These are phyloP conservation scores for Isatis lusitanica DNA, from an alignment of 441 rosid genomes.

Conservation along the genomic window DNA sequence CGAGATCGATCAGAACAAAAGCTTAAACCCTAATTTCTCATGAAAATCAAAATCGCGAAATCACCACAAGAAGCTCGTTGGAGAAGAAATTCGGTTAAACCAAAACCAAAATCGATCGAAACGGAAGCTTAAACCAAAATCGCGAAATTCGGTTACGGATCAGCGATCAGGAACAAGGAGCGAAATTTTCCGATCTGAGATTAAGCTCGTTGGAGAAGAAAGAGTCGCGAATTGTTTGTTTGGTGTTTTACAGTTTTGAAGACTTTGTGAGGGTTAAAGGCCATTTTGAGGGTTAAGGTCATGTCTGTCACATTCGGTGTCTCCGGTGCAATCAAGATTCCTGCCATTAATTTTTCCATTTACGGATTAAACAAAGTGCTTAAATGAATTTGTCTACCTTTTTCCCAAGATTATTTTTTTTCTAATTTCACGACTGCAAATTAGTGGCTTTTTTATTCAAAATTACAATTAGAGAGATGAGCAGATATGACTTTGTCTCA, in stretches of 20 bases:
- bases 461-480: too few relatives aligned
- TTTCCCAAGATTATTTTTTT: too few relatives aligned
- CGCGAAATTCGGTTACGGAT: not conserved
- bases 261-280: not conserved
- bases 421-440: too few relatives aligned
- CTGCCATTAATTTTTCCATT: not conserved
- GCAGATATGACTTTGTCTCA: too few relatives aligned
- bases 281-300: not conserved
- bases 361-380: not conserved
- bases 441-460: too few relatives aligned
- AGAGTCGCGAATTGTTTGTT: conserved; percentile 8
- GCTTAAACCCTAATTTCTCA: conserved; percentile 49
- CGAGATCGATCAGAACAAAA: conserved; percentile 20
- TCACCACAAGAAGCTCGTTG: too few relatives aligned
- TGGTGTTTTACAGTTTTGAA: not conserved
- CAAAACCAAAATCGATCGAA: too few relatives aligned
- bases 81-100: too few relatives aligned
- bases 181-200: not conserved
- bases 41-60: too few relatives aligned
- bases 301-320: conserved; percentile 2
- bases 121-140: too few relatives aligned
- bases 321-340: conserved; percentile 7
- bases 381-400: too few relatives aligned
- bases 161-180: not conserved
- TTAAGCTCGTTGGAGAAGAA: not conserved